Evolutionary conservation across 176 grass and related monocot species (phyloP), one percentile per base, ranked within the genome.

Genomic region (Oryza meyeriana): DNA sequence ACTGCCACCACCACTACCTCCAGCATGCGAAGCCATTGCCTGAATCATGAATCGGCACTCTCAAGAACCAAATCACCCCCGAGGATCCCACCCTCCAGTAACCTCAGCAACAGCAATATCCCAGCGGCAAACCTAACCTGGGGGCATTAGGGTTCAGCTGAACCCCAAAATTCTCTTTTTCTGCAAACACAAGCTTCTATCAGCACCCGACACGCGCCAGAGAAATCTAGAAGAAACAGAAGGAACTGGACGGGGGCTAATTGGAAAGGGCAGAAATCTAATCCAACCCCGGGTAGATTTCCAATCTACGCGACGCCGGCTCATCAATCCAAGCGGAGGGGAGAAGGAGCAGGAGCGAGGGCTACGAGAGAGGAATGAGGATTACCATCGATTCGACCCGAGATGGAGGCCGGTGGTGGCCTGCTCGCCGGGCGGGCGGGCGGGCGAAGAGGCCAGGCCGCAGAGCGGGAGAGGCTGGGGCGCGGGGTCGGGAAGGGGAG

Each of bases 1-100:
- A 33, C 69, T 39, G 71, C 84, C 79, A 8, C 75, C 85, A 1
- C 50, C 20, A 22, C 50, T 55, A 22, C 50, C 50, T 76, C 87
- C 87, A 77, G 72, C 39, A 64, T 92, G 80, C 17, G 87, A 87
- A 45, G 84, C 67, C 96, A 93, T 98, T 88, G 87, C 79, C 67
- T 86, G 83, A 67, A 86, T 83, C 83, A 86, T 47, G 47, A 82
- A 86, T 44, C 6, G 24, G 39, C 64, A 3, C 39, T 52, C 72
- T 52, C 41, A 1, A 18, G 18, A 24, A 73, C 69, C 7, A 48
- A 61, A 55, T 82, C 57, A 71, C 80, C 77, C 80, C 77, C 63
- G 77, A 63, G 77, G 63, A 59, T 76, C n/a, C 50, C 50, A 36
- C 28, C 76, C 63, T n/a, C 50, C 18, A 73, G 16, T 45, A 31